Conservation (phyloP, 2,329 filamentous ascomycete genomes). For the Talaromyces marneffei region DNA sequence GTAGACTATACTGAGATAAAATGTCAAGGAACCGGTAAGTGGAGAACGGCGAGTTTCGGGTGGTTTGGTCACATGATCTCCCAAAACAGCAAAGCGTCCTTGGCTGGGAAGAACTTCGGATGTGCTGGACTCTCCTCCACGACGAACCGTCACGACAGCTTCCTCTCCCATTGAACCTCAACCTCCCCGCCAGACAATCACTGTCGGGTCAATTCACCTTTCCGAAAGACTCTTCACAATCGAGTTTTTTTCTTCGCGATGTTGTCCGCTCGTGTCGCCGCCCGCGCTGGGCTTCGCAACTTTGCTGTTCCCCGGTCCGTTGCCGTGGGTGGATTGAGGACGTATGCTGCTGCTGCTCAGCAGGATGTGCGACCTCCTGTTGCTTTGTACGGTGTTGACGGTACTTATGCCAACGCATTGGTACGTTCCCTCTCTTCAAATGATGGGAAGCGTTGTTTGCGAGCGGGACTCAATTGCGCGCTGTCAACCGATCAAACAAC, state of each 20-base stretch:
- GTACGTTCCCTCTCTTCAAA: constrained; percentile 57
- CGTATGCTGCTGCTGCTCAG: constrained; percentile 61
- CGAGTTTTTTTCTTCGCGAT: constrained; percentile 40
- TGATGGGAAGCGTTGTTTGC: too few relatives aligned
- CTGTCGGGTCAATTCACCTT: background rate
- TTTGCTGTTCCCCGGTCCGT: constrained; percentile 33
- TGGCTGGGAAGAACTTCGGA: constrained; percentile 13
- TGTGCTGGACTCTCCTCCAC: constrained; percentile 9
- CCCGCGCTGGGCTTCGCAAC: constrained; percentile 49
- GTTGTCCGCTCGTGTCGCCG: constrained; percentile 51
- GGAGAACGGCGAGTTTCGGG: constrained; percentile 14
- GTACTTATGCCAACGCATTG: constrained; percentile 96
- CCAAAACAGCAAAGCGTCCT: background rate
- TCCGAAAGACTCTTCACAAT: too few relatives aligned
- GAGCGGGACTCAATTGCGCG: background rate
- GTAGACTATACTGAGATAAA: too few relatives aligned
- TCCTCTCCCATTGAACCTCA: background rate
- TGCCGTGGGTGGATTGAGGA: constrained; percentile 52
- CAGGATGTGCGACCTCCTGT: constrained; percentile 75
- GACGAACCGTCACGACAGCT: background rate
- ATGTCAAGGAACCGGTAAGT: background rate
- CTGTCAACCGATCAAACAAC: background rate
- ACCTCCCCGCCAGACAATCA: background rate
- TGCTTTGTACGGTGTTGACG: constrained; percentile 89
- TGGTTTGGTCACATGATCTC: background rate